Conservation (phyloP, 1,284 basidiomycete genomes). For the Inonotus obliquus region DNA sequence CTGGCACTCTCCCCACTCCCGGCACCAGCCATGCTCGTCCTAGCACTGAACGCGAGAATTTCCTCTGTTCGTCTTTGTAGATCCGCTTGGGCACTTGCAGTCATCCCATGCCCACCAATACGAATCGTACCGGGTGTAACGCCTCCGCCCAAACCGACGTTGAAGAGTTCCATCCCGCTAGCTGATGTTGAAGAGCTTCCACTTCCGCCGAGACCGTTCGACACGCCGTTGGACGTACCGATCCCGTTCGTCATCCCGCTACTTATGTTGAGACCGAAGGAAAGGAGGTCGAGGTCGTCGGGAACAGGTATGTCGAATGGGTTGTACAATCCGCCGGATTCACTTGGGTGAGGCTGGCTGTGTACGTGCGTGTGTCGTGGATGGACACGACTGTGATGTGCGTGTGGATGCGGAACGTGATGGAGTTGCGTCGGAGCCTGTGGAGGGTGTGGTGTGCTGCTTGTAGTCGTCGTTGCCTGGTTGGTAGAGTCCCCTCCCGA, state of each 20-base stretch:
- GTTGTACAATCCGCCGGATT: conserved; percentile 15
- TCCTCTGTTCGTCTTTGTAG: conserved; percentile 18
- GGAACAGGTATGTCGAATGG: conserved; percentile 13
- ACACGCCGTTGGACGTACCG: background rate
- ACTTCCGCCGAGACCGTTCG: background rate
- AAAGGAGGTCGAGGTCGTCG: conserved; percentile 11
- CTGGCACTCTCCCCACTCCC: background rate
- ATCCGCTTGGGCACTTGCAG: conserved; percentile 14
- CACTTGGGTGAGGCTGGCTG: conserved; percentile 11
- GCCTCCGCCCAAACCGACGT: background rate
- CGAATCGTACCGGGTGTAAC: background rate
- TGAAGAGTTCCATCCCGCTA: background rate
- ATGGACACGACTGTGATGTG: conserved; percentile 38
- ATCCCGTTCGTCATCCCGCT: background rate
- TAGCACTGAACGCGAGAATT: conserved; percentile 17
- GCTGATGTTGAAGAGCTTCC: background rate
- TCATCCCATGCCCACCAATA: background rate
- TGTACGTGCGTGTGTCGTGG: conserved; percentile 14
- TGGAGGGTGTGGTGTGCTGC: conserved; percentile 25
- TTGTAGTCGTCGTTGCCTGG: conserved; percentile 13
- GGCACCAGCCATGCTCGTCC: conserved; percentile 8
- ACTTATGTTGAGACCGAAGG: background rate
- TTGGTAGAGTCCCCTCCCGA: background rate
- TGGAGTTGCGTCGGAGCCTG: conserved; percentile 62
- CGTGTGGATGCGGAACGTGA: conserved; percentile 72